Evolutionary conservation across 306 rosid species (phyloP).

Genomic region (Vigna hirtella): DNA sequence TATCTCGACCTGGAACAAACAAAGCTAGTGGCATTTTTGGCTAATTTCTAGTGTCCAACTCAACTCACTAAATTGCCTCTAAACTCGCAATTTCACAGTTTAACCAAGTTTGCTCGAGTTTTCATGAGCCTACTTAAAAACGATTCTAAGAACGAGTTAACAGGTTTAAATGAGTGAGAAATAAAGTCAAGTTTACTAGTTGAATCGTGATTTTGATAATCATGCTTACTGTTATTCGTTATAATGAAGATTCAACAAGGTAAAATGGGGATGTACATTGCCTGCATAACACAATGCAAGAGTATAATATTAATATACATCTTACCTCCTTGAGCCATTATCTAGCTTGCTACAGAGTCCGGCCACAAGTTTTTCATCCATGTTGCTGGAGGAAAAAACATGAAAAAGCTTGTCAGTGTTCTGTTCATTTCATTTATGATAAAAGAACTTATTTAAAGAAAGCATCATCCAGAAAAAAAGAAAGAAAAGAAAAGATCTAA

Average conservation of each 20-base stretch:
- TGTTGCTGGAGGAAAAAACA: conserved; percentile 65
- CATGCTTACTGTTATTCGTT: background rate
- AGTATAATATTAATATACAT: conserved; percentile 8
- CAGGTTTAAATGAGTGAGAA: too few species aligned
- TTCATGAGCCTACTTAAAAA: too few species aligned
- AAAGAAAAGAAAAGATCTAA: conserved; percentile 21
- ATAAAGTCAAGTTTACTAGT: too few species aligned
- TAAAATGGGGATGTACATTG: background rate
- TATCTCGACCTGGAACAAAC: too few species aligned
- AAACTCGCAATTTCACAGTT: too few species aligned
- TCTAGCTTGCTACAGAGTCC: conserved; percentile 73
- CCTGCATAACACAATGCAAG: conserved; percentile 14
- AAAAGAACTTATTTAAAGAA: conserved; percentile 1
- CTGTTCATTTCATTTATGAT: conserved; percentile 16
- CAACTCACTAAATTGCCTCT: too few species aligned
- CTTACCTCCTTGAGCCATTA: conserved; percentile 67
- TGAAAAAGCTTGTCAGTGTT: conserved; percentile 31
- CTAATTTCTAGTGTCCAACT: too few species aligned
- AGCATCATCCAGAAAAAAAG: background rate
- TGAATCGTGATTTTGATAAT: too few species aligned
- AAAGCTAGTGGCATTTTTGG: too few species aligned
- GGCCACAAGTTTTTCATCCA: conserved; percentile 95
- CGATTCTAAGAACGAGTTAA: too few species aligned
- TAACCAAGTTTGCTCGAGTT: too few species aligned
- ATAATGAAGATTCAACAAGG: background rate